Evolutionary conservation across 441 rosid genomes (phyloP).

Genomic region (Aleurites moluccanus): DNA sequence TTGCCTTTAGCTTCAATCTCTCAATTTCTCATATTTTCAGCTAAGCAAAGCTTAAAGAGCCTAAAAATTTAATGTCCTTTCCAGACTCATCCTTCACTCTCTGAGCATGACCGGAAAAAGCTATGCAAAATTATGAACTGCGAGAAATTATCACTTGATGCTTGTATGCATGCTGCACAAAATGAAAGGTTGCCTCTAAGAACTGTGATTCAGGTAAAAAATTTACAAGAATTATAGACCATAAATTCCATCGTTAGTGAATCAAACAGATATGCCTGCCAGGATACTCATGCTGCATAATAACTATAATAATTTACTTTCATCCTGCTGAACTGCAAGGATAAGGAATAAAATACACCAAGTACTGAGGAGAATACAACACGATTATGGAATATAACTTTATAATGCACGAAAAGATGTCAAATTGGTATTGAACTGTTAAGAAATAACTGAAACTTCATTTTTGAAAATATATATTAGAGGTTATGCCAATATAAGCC

Average conservation of each 20-base stretch:
- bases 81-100: slow-evolving; percentile 68
- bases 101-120: slow-evolving; percentile 69
- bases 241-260: neutral
- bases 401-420: neutral
- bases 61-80: slow-evolving; percentile 18
- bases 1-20: slow-evolving; percentile 26
- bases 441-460: neutral
- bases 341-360: neutral
- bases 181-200: slow-evolving; percentile 84
- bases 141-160: slow-evolving; percentile 77
- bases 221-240: neutral
- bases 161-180: slow-evolving; percentile 86
- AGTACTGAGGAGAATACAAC: neutral
- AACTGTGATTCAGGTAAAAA: slow-evolving; percentile 76
- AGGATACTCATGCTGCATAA: neutral
- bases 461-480: neutral
- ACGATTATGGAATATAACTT: neutral
- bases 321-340: neutral
- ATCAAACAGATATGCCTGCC: neutral
- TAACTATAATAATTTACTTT: neutral
- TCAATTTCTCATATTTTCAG: slow-evolving; percentile 11
- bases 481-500: slow-evolving; percentile 2
- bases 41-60: neutral
- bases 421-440: neutral
- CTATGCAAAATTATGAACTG: slow-evolving; percentile 75